phyloP scores from a whole-genome alignment of 257 asterid genomes.

The Solanum habrochaites region DNA sequence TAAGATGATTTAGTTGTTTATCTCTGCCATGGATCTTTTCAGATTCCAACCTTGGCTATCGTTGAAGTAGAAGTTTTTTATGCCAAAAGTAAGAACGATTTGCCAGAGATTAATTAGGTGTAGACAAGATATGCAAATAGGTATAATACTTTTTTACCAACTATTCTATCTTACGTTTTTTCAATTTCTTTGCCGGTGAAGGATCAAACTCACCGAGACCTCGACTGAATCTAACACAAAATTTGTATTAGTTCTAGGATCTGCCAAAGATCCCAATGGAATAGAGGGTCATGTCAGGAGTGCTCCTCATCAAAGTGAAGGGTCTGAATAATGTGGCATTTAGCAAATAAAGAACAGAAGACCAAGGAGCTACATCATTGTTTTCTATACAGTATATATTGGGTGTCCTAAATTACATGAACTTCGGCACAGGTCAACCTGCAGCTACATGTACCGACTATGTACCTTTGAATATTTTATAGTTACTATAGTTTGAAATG shows the following conservation, averaged over 20 bases:
- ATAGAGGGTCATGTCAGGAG: not conserved
- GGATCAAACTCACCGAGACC: not conserved
- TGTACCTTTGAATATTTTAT: not conserved
- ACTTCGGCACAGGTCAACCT: not conserved
- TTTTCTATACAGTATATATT: not conserved
- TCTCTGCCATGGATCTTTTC: not conserved
- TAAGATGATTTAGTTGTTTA: not conserved
- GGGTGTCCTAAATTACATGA: not conserved
- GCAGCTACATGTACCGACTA: not conserved
- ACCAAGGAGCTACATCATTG: not conserved
- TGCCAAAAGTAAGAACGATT: not conserved
- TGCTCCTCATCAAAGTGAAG: not conserved
- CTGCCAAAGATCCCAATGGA: not conserved
- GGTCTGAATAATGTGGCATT: not conserved
- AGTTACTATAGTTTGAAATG: not conserved
- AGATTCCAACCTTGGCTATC: not conserved
- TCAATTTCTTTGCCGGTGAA: not conserved
- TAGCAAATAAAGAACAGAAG: not conserved
- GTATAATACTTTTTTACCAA: not conserved
- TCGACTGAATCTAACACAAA: not conserved
- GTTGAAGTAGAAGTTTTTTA: not conserved
- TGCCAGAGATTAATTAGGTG: not conserved
- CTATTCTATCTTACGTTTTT: not conserved
- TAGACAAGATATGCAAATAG: not conserved
- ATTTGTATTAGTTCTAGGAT: not conserved